Conservation (phyloP, 148 eudicot species). For the Hydrangea macrophylla region DNA sequence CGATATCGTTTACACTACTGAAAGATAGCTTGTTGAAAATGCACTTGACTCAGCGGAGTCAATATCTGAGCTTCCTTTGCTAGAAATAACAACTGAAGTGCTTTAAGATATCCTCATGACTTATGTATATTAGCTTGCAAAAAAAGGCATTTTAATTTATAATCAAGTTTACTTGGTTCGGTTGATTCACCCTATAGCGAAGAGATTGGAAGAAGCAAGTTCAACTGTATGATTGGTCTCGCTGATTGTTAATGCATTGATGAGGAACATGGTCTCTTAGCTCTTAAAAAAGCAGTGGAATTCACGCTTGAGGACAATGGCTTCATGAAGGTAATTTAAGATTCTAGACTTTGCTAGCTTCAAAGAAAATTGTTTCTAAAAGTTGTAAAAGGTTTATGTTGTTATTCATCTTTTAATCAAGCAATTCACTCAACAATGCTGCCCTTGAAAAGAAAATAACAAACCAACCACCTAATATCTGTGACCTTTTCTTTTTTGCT, state of each 20-base stretch:
- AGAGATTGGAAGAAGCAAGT: slow-evolving; percentile 85
- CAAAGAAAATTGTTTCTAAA: too few relatives aligned
- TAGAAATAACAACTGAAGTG: slow-evolving; percentile 78
- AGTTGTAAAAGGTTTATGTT: neutral
- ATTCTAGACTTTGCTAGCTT: neutral
- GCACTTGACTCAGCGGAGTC: slow-evolving; percentile 96
- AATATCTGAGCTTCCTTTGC: slow-evolving; percentile 81
- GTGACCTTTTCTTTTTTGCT: too few relatives aligned
- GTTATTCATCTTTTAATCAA: slow-evolving; percentile 41
- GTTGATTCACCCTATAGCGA: slow-evolving; percentile 45
- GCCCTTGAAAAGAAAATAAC: slow-evolving; percentile 85
- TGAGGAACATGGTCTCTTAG: slow-evolving; percentile 35
- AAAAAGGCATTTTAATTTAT: neutral
- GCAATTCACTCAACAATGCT: slow-evolving; percentile 83
- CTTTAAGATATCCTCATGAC: too few relatives aligned
- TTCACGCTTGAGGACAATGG: neutral
- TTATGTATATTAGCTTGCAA: neutral
- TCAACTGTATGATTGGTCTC: slow-evolving; percentile 97
- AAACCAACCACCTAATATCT: slow-evolving; percentile 47
- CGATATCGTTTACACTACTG: slow-evolving; percentile 90
- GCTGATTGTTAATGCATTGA: slow-evolving; percentile 83
- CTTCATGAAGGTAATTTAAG: slow-evolving; percentile 1
- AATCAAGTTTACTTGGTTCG: neutral
- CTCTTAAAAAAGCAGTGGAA: too few relatives aligned
- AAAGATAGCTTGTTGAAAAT: slow-evolving; percentile 96